phyloP scores from a whole-genome alignment of 805 yeast species.

The Cyberlindnera maritima region DNA sequence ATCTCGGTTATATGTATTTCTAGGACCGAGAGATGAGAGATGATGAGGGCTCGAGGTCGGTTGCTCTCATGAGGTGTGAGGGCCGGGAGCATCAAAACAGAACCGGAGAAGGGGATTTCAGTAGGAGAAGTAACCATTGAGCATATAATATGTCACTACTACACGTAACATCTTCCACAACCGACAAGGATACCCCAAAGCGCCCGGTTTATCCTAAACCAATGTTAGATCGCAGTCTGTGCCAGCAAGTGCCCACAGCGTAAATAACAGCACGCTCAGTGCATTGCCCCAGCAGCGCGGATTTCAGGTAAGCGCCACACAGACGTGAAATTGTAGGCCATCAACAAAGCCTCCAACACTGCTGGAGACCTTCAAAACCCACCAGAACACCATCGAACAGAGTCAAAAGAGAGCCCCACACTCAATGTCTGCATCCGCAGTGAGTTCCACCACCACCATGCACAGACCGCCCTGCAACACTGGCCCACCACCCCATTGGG shows the following conservation, averaged over 20 bases:
- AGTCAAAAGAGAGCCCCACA: background rate
- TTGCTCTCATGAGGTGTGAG: too few species aligned
- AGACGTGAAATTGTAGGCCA: slow-evolving; percentile 13
- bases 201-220: background rate
- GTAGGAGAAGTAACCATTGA: too few species aligned
- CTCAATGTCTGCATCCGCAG: slow-evolving; percentile 9
- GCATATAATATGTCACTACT: too few species aligned
- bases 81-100: too few species aligned
- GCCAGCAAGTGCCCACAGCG: background rate
- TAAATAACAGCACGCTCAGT: background rate
- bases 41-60: too few species aligned
- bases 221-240: background rate
- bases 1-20: too few species aligned
- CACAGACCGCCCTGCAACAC: background rate
- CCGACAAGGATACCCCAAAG: too few species aligned
- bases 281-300: background rate
- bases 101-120: too few species aligned
- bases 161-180: too few species aligned
- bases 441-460: background rate
- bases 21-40: too few species aligned
- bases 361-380: background rate
- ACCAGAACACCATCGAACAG: background rate
- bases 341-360: slow-evolving; percentile 1
- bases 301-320: slow-evolving; percentile 9
- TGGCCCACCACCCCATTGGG: background rate